phyloP scores from a whole-genome alignment of 192 early-diverging fungal genomes.

The Coemansia sp. region DNA sequence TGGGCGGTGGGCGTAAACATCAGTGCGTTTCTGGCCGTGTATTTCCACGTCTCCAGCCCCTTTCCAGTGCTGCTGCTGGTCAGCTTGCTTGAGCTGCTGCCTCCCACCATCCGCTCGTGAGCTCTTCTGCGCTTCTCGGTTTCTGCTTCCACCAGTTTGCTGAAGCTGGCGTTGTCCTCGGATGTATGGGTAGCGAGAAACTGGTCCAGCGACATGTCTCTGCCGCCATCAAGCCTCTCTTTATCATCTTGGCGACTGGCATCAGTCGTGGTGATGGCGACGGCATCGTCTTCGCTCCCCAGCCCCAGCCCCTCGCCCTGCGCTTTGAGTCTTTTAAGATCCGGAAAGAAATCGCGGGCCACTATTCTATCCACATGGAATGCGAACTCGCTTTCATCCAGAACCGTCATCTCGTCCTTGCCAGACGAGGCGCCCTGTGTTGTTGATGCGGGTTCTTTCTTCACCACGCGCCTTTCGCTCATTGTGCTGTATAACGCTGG shows the following conservation, averaged over 20 bases:
- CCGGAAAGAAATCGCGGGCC: slow-evolving; percentile 45
- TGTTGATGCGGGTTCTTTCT: not conserved
- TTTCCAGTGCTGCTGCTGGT: not conserved
- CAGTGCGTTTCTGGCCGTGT: slow-evolving; percentile 17
- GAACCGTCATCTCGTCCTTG: slow-evolving; percentile 4
- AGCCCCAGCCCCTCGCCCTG: slow-evolving; percentile 6
- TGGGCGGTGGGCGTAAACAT: slow-evolving; percentile 28
- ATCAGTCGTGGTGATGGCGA: not conserved
- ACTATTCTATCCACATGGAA: slow-evolving; percentile 25
- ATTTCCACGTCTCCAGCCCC: slow-evolving; percentile 10
- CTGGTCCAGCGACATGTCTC: slow-evolving; percentile 15
- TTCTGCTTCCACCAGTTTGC: slow-evolving; percentile 13
- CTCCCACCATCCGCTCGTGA: not conserved
- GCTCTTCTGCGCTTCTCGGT: slow-evolving; percentile 3
- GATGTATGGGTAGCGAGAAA: slow-evolving; percentile 33
- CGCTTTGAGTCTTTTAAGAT: slow-evolving; percentile 8
- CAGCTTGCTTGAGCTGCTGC: not conserved
- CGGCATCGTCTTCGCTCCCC: not conserved
- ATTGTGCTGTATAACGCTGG: not conserved
- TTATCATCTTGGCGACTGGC: not conserved
- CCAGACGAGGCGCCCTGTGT: not conserved
- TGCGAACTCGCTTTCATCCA: slow-evolving; percentile 32
- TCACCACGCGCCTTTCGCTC: not conserved
- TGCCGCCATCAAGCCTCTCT: not conserved
- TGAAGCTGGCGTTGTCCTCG: slow-evolving; percentile 45